These are phyloP conservation scores for Candida vaughaniae DNA, from an alignment of 805 yeast species.

Conservation along the genomic window DNA sequence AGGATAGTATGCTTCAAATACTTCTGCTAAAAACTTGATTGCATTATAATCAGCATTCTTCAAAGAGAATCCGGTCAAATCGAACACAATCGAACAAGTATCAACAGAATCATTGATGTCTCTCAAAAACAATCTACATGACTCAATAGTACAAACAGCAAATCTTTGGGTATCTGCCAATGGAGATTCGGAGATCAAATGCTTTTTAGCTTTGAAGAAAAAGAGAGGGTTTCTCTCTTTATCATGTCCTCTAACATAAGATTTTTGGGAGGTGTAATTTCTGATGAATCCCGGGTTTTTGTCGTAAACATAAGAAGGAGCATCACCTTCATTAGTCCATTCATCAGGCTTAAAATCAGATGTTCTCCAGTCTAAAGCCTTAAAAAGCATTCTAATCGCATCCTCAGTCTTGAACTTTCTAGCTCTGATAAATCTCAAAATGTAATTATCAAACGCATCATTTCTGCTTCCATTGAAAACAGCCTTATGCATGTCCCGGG, in stretches of 20 bases:
- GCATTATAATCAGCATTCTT: constrained; percentile 92
- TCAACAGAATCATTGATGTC: constrained; percentile 66
- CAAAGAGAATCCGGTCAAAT: constrained; percentile 80
- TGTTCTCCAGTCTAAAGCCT: constrained; percentile 74
- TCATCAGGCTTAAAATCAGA: constrained; percentile 60
- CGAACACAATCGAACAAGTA: constrained; percentile 68
- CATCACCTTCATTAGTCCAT: constrained; percentile 71
- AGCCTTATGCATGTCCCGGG: constrained; percentile 52
- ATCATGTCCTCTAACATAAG: constrained; percentile 75
- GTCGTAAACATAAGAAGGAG: constrained; percentile 46
- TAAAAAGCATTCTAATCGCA: constrained; percentile 67
- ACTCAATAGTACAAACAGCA: constrained; percentile 76
- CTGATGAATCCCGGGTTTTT: constrained; percentile 45
- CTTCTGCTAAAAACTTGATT: constrained; percentile 82
- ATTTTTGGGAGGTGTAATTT: constrained; percentile 67
- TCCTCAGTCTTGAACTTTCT: constrained; percentile 79
- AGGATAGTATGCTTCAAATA: constrained; percentile 96
- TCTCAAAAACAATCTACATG: constrained; percentile 66
- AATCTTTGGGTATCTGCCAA: constrained; percentile 71
- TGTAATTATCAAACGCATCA: constrained; percentile 78
- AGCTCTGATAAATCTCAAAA: constrained; percentile 79
- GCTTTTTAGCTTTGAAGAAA: constrained; percentile 74
- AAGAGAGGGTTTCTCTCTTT: constrained; percentile 75
- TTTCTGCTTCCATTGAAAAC: constrained; percentile 45
- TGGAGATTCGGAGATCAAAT: constrained; percentile 52